Evolutionary conservation across 257 asterid genomes (phyloP).

Genomic region (Buddleja alternifolia): DNA sequence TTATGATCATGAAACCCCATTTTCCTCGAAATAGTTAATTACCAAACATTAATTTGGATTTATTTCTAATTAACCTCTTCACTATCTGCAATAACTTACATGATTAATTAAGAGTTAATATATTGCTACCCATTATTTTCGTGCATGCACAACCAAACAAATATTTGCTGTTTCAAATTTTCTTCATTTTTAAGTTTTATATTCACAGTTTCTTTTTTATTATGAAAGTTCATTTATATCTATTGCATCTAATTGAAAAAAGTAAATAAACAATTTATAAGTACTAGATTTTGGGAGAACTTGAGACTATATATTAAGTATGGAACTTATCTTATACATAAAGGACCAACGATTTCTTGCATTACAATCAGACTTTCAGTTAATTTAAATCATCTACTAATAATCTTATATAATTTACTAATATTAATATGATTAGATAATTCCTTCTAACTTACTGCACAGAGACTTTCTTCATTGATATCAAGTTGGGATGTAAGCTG

Average conservation of each 20-base stretch:
- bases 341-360: background rate
- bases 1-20: background rate
- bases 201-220: no score
- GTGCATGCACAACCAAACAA: no score
- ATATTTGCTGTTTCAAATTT: no score
- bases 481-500: no score
- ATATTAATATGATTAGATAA: no score
- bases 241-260: no score
- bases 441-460: background rate
- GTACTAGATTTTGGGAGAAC: background rate
- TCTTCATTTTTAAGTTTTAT: no score
- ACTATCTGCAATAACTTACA: background rate
- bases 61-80: background rate
- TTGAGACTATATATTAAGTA: background rate
- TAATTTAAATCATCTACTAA: background rate
- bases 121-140: no score
- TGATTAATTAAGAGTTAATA: no score
- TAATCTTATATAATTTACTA: background rate
- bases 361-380: background rate
- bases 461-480: no score
- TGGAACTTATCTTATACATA: constrained; percentile 16
- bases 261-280: background rate
- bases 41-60: no score
- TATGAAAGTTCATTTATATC: no score
- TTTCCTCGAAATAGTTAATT: background rate